These are phyloP conservation scores for Scytalidium sp. DNA, from an alignment of 2,329 filamentous ascomycete genomes.

Conservation along the genomic window DNA sequence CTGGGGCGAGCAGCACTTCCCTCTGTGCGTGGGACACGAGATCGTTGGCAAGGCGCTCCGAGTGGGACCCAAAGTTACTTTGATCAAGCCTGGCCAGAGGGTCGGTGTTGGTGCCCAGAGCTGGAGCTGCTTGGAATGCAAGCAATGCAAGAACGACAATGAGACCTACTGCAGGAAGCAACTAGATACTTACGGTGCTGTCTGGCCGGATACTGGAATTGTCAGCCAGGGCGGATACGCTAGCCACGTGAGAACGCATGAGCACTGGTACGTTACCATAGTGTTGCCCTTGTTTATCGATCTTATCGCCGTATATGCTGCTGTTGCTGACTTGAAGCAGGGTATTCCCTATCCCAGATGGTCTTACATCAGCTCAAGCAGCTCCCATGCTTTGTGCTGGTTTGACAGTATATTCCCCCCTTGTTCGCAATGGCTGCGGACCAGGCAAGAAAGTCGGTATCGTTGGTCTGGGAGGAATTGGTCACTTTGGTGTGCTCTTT, in stretches of 20 bases:
- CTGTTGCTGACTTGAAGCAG: conserved; percentile 26
- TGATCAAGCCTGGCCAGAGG: conserved; percentile 48
- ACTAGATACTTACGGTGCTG: conserved; percentile 46
- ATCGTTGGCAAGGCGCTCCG: conserved; percentile 67
- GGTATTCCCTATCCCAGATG: conserved; percentile 73
- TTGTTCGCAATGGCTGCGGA: conserved; percentile 71
- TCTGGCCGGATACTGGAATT: conserved; percentile 57
- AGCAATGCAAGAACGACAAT: conserved; percentile 51
- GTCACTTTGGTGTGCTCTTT: conserved; percentile 69
- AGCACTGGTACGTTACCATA: conserved; percentile 57
- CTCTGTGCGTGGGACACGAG: conserved; percentile 55
- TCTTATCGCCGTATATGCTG: no score
- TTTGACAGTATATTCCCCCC: conserved; percentile 74
- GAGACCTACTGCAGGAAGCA: conserved; percentile 52
- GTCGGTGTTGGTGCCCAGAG: conserved; percentile 55
- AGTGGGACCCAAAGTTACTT: conserved; percentile 63
- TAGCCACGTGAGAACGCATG: conserved; percentile 68
- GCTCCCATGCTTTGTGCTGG: conserved; percentile 86
- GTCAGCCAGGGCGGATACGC: conserved; percentile 63
- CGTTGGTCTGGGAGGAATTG: conserved; percentile 69
- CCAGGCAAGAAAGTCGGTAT: conserved; percentile 78
- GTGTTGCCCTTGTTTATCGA: no score
- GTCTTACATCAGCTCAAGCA: conserved; percentile 57
- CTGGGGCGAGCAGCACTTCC: conserved; percentile 48
- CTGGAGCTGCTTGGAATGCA: conserved; percentile 51